Evolutionary conservation across 306 rosid species (phyloP), one percentile per base, ranked within the genome.

Genomic region (Cotoneaster glaucophyllus): DNA sequence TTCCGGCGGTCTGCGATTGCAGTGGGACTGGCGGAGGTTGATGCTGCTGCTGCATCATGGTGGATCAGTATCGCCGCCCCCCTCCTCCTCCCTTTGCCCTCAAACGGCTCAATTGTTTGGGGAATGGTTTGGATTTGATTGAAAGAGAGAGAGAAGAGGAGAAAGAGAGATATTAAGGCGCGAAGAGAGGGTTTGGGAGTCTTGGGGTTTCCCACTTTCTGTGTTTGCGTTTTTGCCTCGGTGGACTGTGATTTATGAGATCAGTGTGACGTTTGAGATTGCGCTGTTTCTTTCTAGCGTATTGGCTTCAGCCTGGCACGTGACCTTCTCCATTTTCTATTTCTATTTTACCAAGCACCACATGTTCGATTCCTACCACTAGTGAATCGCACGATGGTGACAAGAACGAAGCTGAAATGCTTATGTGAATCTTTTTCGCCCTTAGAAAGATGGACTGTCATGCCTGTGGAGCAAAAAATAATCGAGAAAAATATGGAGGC

Each of bases 11-110:
- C 22, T 66, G 73, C 3, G 87, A 70, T 59, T 83, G 79, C 26
- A 87, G 83, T 0, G 87, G 81, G 4, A 76, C 67, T 31, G 74
- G 39, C 31, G 84, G 76, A 19, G 88, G 29, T 13, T 88, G 96
- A 13, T 58, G 74, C 34, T 77, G 82, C 34, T 77, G 82, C 62
- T 63, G 84, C 29, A 72, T 59, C 77, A 69, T 62, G 24, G 45
- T 3, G 77, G 61, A 74, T 62, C 44, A 31, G 43, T 64, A 64
- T 18, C 70, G n/a, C 54, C 66, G 32, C 44, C 77, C 45, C 62
- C 56, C 24, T 3, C 56, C 18, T 25, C 21, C 53, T 67, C 21
- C 25, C 53, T 41, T 9, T 39, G 28, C 71, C 18, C 21, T 22
- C 54, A 43, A 22, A 67, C 9, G 26, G 24, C 65, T 39, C 71